phyloP scores from a whole-genome alignment of 1,284 basidiomycete species.

The Sporisorium iseilematis-ciliati region DNA sequence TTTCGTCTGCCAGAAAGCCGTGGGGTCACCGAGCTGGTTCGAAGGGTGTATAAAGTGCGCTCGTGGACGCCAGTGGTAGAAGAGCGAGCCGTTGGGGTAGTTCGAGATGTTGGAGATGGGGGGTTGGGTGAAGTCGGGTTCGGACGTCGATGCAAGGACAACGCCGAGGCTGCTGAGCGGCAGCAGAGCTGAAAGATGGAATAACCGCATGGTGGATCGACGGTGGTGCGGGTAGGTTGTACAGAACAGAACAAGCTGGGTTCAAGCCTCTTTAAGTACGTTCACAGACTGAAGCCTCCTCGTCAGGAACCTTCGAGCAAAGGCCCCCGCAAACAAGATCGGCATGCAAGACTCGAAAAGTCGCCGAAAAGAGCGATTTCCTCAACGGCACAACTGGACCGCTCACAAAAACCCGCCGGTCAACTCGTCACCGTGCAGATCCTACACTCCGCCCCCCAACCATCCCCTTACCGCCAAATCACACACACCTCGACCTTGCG shows the following conservation, averaged over 20 bases:
- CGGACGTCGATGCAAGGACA: background rate
- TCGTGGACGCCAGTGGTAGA: slow-evolving; percentile 41
- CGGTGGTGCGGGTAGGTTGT: background rate
- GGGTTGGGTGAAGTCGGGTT: slow-evolving; percentile 31
- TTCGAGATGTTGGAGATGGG: slow-evolving; percentile 33
- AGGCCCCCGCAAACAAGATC: no score
- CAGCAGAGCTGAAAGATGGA: background rate
- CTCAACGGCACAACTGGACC: no score
- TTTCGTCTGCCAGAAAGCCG: slow-evolving; percentile 33
- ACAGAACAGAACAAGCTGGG: background rate
- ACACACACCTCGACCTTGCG: no score
- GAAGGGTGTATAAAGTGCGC: slow-evolving; percentile 47
- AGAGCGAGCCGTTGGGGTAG: slow-evolving; percentile 34
- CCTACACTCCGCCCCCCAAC: no score
- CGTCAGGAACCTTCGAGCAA: no score
- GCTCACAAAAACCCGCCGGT: no score
- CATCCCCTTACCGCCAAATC: no score
- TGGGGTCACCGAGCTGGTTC: slow-evolving; percentile 43
- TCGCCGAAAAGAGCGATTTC: no score
- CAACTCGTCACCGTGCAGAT: no score
- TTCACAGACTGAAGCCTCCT: no score
- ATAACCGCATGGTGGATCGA: slow-evolving; percentile 7
- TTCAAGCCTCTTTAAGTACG: no score
- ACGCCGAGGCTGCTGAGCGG: slow-evolving; percentile 8
- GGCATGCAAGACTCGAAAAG: no score